Percentiles rank a stretch among this genome's conserved stretches.
These are phyloP conservation scores for Poronia punctata DNA, from an alignment of 495 filamentous ascomycete species.

Conservation along the genomic window DNA sequence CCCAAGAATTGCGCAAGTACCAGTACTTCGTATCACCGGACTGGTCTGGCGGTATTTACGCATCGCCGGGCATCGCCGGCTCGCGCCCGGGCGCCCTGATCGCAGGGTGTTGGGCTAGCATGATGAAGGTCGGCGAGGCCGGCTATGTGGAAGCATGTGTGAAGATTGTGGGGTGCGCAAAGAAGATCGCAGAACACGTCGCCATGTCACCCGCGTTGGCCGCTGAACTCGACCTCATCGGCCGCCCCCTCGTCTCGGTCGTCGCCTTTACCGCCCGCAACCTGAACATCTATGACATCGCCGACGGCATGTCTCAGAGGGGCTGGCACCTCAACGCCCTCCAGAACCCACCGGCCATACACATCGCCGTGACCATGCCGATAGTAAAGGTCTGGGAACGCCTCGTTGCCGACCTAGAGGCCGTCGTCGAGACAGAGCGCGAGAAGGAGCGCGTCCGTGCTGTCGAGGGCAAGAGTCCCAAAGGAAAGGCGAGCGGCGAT, in stretches of 20 bases:
- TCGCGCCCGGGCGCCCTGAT: conserved; percentile 90
- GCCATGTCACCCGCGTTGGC: conserved; percentile 55
- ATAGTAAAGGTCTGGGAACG: conserved; percentile 72
- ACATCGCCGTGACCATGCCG: conserved; percentile 90
- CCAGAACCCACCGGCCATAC: conserved; percentile 87
- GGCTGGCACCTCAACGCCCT: conserved; percentile 97
- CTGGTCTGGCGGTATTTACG: conserved; percentile 96
- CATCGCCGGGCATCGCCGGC: conserved; percentile 82
- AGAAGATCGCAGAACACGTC: conserved; percentile 75
- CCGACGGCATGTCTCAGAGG: conserved; percentile 69
- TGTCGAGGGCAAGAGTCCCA: conserved; percentile 68
- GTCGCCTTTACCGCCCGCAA: conserved; percentile 75
- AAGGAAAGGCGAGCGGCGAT: conserved; percentile 60
- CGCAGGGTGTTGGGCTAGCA: conserved; percentile 83
- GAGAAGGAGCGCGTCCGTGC: conserved; percentile 55
- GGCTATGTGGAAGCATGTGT: conserved; percentile 83
- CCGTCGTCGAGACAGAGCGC: conserved; percentile 70
- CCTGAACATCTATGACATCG: conserved; percentile 81
- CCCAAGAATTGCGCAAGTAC: conserved; percentile 63
- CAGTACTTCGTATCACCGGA: conserved; percentile 95
- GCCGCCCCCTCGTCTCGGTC: conserved; percentile 81
- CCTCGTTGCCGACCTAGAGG: conserved; percentile 69
- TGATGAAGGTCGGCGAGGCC: conserved; percentile 82
- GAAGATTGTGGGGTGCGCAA: conserved; percentile 78
- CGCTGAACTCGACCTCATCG: conserved; percentile 70